These are phyloP conservation scores for Bromus sterilis DNA, from an alignment of 176 grass and related monocot genomes.

Conservation along the genomic window DNA sequence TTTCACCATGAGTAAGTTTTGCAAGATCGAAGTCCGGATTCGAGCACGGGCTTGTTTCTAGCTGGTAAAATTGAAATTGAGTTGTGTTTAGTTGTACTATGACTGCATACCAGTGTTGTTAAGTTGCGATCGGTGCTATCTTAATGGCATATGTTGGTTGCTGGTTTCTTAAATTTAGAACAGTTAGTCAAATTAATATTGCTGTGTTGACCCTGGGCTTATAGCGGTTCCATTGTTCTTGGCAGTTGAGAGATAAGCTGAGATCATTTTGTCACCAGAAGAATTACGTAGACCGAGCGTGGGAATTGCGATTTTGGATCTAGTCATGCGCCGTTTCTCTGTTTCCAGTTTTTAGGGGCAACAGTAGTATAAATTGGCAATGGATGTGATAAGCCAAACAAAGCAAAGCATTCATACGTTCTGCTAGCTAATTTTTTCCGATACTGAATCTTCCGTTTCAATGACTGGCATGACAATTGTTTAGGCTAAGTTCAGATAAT, in stretches of 20 bases:
- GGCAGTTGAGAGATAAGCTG: neutral
- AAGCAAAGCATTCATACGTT: neutral
- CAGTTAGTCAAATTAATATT: neutral
- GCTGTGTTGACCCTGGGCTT: neutral
- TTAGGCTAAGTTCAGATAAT: neutral
- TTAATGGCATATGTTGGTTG: neutral
- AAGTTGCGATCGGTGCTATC: neutral
- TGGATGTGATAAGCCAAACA: neutral
- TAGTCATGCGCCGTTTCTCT: neutral
- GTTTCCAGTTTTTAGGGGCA: neutral
- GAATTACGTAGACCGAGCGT: neutral
- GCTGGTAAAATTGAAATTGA: neutral
- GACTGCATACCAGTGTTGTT: neutral
- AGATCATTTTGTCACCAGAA: neutral
- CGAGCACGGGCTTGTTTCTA: neutral
- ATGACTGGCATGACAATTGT: neutral
- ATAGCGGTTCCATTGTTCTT: neutral
- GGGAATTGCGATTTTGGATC: neutral
- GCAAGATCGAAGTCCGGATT: neutral
- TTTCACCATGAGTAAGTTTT: neutral
- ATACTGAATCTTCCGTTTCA: conserved; percentile 9
- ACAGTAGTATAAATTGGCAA: neutral
- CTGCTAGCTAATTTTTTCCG: neutral
- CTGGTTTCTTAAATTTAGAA: neutral
- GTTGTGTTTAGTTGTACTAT: neutral